Conservation (phyloP, 208 protist species). For the Leishmania mexicana region DNA sequence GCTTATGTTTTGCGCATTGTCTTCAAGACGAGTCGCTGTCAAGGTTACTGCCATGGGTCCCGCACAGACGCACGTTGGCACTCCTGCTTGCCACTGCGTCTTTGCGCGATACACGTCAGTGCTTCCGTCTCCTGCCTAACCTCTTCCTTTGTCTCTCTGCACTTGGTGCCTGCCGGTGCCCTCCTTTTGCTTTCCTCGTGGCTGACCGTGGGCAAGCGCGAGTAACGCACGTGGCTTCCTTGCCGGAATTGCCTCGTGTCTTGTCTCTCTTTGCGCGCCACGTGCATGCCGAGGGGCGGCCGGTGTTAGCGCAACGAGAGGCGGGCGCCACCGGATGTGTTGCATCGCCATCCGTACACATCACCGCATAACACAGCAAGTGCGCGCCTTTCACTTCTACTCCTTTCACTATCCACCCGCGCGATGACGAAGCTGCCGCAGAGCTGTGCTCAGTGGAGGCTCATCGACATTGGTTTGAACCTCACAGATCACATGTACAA, state of each 20-base stretch:
- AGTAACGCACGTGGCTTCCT: neutral
- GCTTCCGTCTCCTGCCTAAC: neutral
- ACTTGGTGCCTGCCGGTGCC: neutral
- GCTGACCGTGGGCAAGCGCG: neutral
- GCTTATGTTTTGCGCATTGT: neutral
- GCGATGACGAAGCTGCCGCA: conserved; percentile 10
- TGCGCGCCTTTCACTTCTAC: neutral
- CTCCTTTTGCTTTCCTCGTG: neutral
- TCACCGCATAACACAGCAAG: neutral
- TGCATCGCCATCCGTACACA: neutral
- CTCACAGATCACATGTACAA: conserved; percentile 82
- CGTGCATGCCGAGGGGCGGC: neutral
- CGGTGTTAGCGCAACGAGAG: neutral
- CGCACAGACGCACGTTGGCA: neutral
- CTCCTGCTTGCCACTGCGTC: neutral
- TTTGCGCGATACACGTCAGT: neutral
- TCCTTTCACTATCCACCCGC: neutral
- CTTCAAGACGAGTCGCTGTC: neutral
- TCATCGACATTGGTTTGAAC: conserved; percentile 91
- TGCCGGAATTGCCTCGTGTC: neutral
- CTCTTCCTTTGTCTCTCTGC: neutral
- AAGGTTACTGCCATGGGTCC: neutral
- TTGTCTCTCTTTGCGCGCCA: neutral
- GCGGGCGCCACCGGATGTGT: neutral
- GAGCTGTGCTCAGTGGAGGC: conserved; percentile 34